These are phyloP conservation scores for Allium sativum DNA, from an alignment of 106 monocot species.

Conservation along the genomic window DNA sequence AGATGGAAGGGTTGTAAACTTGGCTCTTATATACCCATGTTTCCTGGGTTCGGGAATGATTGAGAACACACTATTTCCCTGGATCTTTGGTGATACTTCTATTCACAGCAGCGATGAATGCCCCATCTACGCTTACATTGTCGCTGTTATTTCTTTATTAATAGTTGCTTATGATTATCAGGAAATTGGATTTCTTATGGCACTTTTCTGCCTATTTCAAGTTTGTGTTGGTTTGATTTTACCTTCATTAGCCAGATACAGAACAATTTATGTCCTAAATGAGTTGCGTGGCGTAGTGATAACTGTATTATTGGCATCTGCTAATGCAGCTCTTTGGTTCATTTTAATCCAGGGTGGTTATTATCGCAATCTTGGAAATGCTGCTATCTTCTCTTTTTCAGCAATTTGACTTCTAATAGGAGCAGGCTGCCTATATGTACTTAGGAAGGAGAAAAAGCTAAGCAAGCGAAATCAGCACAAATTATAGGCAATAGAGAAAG, in stretches of 20 bases:
- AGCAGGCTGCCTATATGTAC: constrained; percentile 55
- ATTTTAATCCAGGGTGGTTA: constrained; percentile 64
- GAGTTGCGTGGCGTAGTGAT: constrained; percentile 93
- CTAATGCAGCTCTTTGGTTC: constrained; percentile 63
- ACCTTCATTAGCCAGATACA: constrained; percentile 75
- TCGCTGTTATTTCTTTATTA: constrained; percentile 41
- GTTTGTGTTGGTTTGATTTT: constrained; percentile 73
- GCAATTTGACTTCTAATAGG: constrained; percentile 47
- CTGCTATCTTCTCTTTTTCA: constrained; percentile 45
- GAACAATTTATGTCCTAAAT: constrained; percentile 79
- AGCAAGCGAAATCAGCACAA: constrained; percentile 46
- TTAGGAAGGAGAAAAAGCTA: constrained; percentile 53
- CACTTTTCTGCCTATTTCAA: constrained; percentile 75
- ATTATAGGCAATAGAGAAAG: too few species aligned
- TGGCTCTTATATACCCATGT: constrained; percentile 73
- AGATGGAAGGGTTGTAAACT: constrained; percentile 74
- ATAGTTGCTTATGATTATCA: constrained; percentile 91
- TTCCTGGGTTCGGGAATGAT: constrained; percentile 92
- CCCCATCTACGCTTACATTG: constrained; percentile 42
- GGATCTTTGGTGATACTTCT: constrained; percentile 33
- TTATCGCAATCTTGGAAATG: constrained; percentile 43
- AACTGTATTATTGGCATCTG: constrained; percentile 51
- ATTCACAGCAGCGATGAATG: constrained; percentile 43
- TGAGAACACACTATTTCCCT: constrained; percentile 73
- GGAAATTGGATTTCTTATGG: constrained; percentile 66